Evolutionary conservation across 2,329 filamentous ascomycete species (phyloP).

Genomic region (Lasiodiplodia sp.): DNA sequence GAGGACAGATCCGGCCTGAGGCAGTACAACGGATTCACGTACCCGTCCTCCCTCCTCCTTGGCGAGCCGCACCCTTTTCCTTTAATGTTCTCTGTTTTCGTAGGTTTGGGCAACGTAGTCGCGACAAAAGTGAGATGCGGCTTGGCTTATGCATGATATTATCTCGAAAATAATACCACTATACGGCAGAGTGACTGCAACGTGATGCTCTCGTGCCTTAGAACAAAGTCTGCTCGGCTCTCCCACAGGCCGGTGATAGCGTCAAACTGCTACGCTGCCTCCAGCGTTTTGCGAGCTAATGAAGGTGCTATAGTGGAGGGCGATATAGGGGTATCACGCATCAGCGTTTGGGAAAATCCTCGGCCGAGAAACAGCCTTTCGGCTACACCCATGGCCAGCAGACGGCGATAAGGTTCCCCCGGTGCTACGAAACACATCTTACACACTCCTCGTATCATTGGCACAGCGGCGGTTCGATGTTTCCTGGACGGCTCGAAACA

Average conservation of each 20-base stretch:
- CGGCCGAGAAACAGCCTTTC: slow-evolving; percentile 10
- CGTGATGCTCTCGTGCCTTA: neutral
- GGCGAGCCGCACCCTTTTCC: slow-evolving; percentile 26
- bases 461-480: slow-evolving; percentile 2
- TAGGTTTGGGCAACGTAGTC: slow-evolving; percentile 29
- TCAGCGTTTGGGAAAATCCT: slow-evolving; percentile 12
- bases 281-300: slow-evolving; percentile 5
- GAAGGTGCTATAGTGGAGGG: slow-evolving; percentile 2
- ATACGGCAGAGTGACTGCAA: neutral
- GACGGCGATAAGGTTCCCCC: slow-evolving; percentile 13
- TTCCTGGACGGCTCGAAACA: slow-evolving; percentile 18
- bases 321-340: slow-evolving; percentile 19
- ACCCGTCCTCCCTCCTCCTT: slow-evolving; percentile 9
- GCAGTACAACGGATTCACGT: slow-evolving; percentile 24
- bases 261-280: slow-evolving; percentile 14
- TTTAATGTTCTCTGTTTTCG: slow-evolving; percentile 28
- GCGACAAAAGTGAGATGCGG: slow-evolving; percentile 27
- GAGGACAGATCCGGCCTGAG: slow-evolving; percentile 25
- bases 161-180: slow-evolving; percentile 27
- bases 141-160: slow-evolving; percentile 29
- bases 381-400: neutral
- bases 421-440: slow-evolving; percentile 15
- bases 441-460: slow-evolving; percentile 3
- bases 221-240: neutral
- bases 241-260: neutral